phyloP scores from a whole-genome alignment of 345 rosid genomes.

The Salix brachista region DNA sequence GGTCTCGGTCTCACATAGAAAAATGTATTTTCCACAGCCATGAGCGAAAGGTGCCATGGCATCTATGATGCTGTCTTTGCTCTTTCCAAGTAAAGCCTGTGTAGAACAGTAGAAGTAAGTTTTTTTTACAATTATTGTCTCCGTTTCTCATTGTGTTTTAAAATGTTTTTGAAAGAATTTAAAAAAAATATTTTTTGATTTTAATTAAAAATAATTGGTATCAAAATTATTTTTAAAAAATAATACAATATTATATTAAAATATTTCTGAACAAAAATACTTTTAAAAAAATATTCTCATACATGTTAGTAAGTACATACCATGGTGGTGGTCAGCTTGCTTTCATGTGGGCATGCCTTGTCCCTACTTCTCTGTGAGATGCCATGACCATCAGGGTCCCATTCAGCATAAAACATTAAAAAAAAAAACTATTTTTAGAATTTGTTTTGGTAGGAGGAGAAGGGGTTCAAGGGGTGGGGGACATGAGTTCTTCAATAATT shows the following conservation, averaged over 20 bases:
- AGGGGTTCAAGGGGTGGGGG: background rate
- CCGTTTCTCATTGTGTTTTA: no score
- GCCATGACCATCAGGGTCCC: conserved; percentile 11
- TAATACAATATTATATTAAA: no score
- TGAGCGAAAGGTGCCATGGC: conserved; percentile 8
- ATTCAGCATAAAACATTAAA: background rate
- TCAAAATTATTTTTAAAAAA: no score
- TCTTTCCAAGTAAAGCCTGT: conserved; percentile 3
- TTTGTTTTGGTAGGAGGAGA: background rate
- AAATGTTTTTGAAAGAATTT: no score
- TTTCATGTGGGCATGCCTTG: background rate
- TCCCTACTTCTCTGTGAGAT: conserved; percentile 18
- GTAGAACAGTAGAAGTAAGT: background rate
- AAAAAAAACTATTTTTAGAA: background rate
- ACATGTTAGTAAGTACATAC: no score
- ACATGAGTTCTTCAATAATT: conserved; percentile 21
- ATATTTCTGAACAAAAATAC: background rate
- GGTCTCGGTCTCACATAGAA: background rate
- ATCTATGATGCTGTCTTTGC: conserved; percentile 11
- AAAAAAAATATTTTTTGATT: no score
- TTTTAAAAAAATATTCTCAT: no score
- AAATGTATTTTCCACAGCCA: conserved; percentile 1
- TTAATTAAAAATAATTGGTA: no score
- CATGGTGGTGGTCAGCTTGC: no score
- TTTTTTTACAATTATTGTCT: no score